A percentile compares a stretch with the other conserved stretches of the same genome.
These are phyloP conservation scores for Metschnikowia henanensis DNA, from an alignment of 805 yeast genomes.

Conservation along the genomic window DNA sequence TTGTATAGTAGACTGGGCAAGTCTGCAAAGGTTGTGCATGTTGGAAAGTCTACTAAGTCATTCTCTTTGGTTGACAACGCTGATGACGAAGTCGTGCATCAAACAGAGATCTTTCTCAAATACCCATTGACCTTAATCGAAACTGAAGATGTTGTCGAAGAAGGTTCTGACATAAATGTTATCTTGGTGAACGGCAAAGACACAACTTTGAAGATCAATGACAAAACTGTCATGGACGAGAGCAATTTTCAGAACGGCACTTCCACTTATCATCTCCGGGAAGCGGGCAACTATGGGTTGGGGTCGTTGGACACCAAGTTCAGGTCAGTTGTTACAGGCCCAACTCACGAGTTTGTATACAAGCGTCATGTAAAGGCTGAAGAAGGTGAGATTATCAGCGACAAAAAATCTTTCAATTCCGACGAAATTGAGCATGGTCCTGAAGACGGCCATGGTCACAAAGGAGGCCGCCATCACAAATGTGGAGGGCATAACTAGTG, in stretches of 20 bases:
- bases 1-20: constrained; percentile 40
- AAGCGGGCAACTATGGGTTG: constrained; percentile 47
- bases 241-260: constrained; percentile 44
- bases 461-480: no score
- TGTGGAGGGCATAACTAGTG: not conserved
- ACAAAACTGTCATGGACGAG: constrained; percentile 21
- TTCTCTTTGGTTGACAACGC: constrained; percentile 24
- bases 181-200: constrained; percentile 23
- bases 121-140: constrained; percentile 32
- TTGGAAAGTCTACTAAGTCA: constrained; percentile 19
- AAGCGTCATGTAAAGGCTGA: constrained; percentile 35
- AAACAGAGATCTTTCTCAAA: constrained; percentile 18
- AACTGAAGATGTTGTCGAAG: constrained; percentile 16
- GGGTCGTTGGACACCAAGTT: constrained; percentile 39
- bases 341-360: constrained; percentile 18
- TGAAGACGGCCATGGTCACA: no score
- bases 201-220: constrained; percentile 20
- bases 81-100: constrained; percentile 20
- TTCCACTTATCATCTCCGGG: constrained; percentile 42
- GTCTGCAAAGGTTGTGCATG: constrained; percentile 32
- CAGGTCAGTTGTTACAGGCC: constrained; percentile 21
- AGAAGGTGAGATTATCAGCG: constrained; percentile 29
- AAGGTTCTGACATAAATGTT: constrained; percentile 28
- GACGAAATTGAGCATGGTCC: no score
- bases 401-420: constrained; percentile 5